Evolutionary conservation across 495 filamentous ascomycete species (phyloP), one percentile per base, ranked within the genome.

Genomic region (Recurvomyces mirabilis): DNA sequence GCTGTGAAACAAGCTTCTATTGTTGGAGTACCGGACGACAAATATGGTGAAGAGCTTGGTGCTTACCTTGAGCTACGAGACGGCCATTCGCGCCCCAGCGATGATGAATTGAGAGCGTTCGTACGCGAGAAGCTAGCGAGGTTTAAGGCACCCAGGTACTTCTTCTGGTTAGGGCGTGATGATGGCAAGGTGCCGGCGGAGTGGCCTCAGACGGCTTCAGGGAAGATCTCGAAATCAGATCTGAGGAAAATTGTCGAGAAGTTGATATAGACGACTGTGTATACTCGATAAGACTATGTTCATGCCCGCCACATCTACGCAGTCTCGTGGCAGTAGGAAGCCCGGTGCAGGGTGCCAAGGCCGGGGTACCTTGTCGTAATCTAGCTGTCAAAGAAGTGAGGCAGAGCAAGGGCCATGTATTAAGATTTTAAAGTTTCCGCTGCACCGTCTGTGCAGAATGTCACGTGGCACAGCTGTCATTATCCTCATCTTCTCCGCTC

Each of bases 141-240:
- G 19, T 55, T 55, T 46, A 58, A 58, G 29, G 46, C 53, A 28
- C 55, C 53, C 18, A 19, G 29, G 17, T 47, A 53, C 37, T 38
- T 56, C 26, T 56, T 26, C 23, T 58, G 53, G 55, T 24, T 58
- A 13, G 48, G 43, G n/a, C 38, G 38, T 23, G 43, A 19, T 3
- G 28, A 43, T 21, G 7, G 19, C n/a, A 45, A 33, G 21, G 38
- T 53, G 6, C 49, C 46, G 14, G 21, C 40, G 11, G 38, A 45
- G 10, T 58, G 53, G 49, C 53, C 55, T 11, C 52, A 52, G 51
- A 52, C 54, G 7, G 48, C 34, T n/a, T 53, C 41, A 33, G 54
- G 54, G 40, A 57, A 57, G 41, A 38, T 53, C 15, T 44, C 36
- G 25, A 54, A 57, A 38, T 37, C 46, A n/a, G 51, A 53, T 34